Percentiles rank a stretch among this genome's conserved stretches.
phyloP scores from a whole-genome alignment of 23 red algal species.

The Gracilaria domingensis region DNA sequence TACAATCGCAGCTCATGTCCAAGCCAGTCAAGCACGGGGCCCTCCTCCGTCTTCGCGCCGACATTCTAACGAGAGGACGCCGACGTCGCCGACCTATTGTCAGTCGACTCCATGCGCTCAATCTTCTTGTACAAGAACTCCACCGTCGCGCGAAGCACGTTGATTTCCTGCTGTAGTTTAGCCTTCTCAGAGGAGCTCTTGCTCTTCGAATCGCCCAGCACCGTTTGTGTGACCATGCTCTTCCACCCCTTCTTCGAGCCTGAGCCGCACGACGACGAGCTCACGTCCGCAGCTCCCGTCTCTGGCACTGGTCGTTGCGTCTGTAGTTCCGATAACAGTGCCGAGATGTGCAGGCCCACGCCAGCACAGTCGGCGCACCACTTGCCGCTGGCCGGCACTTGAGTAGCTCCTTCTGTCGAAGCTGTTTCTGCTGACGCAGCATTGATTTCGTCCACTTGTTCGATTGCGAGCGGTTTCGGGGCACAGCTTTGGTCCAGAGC shows the following conservation, averaged over 20 bases:
- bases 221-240: conserved; percentile 59
- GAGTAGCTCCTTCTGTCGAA: too few relatives aligned
- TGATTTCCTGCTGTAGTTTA: conserved; percentile 54
- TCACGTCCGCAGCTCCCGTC: neutral
- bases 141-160: conserved; percentile 70
- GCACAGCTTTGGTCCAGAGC: neutral
- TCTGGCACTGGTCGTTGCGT: conserved; percentile 22
- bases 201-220: conserved; percentile 49
- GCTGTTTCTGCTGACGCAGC: too few relatives aligned
- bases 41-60: too few relatives aligned
- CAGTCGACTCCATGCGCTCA: conserved; percentile 29
- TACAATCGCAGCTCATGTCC: neutral
- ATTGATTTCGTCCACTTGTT: neutral
- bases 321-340: conserved; percentile 42
- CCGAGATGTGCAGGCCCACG: conserved; percentile 48
- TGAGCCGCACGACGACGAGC: neutral
- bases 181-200: conserved; percentile 50
- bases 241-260: conserved; percentile 63
- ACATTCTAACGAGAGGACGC: conserved; percentile 16
- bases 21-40: too few relatives aligned
- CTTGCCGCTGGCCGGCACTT: conserved; percentile 27
- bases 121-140: conserved; percentile 62
- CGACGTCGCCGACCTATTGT: neutral
- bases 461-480: too few relatives aligned
- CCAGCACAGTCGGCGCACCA: conserved; percentile 53